These are phyloP conservation scores for Rhynchospora pubera DNA, from an alignment of 176 grass and related monocot species.

Conservation along the genomic window DNA sequence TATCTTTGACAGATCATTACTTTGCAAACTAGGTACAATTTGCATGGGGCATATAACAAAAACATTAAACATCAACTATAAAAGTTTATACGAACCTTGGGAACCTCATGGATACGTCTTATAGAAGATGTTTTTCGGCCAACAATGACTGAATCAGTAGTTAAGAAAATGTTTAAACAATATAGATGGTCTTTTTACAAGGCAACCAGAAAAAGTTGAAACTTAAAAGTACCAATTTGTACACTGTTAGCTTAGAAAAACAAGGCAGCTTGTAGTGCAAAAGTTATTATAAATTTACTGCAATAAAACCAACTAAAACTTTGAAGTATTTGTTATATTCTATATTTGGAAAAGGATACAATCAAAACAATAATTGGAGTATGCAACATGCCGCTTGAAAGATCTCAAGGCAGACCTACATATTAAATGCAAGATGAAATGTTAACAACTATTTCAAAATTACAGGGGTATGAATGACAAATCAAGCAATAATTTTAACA, in stretches of 20 bases:
- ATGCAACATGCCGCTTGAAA: slow-evolving; percentile 69
- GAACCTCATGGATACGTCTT: slow-evolving; percentile 61
- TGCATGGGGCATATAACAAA: slow-evolving; percentile 4
- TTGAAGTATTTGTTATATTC: background rate
- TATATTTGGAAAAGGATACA: slow-evolving; percentile 57
- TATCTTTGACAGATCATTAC: background rate
- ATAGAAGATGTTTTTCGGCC: slow-evolving; percentile 91
- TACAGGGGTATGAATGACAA: background rate
- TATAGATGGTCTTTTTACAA: slow-evolving; percentile 12
- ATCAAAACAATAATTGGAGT: slow-evolving; percentile 77
- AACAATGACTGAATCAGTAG: slow-evolving; percentile 63
- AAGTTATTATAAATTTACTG: background rate
- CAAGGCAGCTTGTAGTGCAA: background rate
- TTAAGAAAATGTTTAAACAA: slow-evolving; percentile 41
- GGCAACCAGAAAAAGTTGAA: slow-evolving; percentile 10
- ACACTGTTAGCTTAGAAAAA: background rate
- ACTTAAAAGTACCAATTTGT: background rate
- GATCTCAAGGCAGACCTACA: slow-evolving; percentile 79
- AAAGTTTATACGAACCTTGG: slow-evolving; percentile 47
- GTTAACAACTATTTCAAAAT: too few species aligned
- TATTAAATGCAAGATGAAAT: slow-evolving; percentile 22
- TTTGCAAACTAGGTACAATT: background rate
- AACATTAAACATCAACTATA: background rate
- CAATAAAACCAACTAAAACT: background rate
- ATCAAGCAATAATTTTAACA: background rate